These are phyloP conservation scores for Penicillium sp. DNA, from an alignment of 2,329 filamentous ascomycete genomes.

Conservation along the genomic window DNA sequence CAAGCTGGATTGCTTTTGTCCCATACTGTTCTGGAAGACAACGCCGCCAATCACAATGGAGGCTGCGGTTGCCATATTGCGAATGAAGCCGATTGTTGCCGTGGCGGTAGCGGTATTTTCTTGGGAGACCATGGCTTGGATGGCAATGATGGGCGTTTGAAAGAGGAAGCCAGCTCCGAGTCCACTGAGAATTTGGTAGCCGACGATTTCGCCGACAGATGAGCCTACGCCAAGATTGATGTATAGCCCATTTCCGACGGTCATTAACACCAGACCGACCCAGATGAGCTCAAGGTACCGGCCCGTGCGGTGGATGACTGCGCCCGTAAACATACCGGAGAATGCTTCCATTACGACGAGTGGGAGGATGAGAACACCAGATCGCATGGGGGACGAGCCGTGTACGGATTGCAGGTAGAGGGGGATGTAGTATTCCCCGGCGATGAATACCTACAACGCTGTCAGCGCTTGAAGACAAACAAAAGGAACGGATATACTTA, in stretches of 20 bases:
- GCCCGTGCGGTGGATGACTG: conserved; percentile 53
- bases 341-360: conserved; percentile 52
- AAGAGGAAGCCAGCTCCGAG: conserved; percentile 55
- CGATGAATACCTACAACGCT: conserved; percentile 59
- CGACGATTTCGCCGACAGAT: conserved; percentile 44
- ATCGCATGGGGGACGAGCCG: conserved; percentile 60
- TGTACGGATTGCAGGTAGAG: conserved; percentile 71
- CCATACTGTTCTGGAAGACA: conserved; percentile 67
- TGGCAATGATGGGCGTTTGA: conserved; percentile 55
- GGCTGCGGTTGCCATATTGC: conserved; percentile 66
- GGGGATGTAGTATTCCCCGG: conserved; percentile 68
- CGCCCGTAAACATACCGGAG: conserved; percentile 47
- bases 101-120: conserved; percentile 53
- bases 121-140: conserved; percentile 54
- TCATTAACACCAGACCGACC: conserved; percentile 43
- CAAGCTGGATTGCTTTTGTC: conserved; percentile 53
- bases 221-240: conserved; percentile 42
- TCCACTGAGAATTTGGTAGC: conserved; percentile 52
- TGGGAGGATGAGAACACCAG: conserved; percentile 60
- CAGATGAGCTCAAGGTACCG: conserved; percentile 50
- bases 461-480: not conserved
- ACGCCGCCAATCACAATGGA: conserved; percentile 74
- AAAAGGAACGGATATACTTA: conserved; percentile 3
- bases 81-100: conserved; percentile 55
- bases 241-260: conserved; percentile 50